Base-by-base conservation (phyloP, 768 basidiomycete species). In the Terana coerulea region DNA sequence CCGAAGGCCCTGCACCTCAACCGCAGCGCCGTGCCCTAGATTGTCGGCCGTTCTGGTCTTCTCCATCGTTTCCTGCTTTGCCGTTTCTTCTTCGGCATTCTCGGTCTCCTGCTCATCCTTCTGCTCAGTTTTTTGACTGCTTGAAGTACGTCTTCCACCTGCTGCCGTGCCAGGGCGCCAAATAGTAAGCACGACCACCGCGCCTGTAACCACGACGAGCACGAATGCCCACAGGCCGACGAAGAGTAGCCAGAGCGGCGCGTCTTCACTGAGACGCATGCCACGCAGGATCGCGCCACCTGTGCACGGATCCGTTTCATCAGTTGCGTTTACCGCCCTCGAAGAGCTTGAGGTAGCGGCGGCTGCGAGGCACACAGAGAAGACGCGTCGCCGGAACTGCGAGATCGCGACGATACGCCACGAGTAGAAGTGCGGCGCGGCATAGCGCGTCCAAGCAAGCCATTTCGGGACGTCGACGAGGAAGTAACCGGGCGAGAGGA, bases 241-340 rank as follows among this genome's bases (percentile, higher is more conserved):
- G 19, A 63, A 55, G 35, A 55, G 55, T 3, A 56, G 60, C 49
- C 59, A 59, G 34, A 64, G 54, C 5, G 67, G 63, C 1, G 59
- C 59, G 22, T 40, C 41, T 29, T 56, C 51, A 17, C 55, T 49
- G 47, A 77, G 66, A 3, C 58, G 54, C 11, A 77, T 56, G 2
- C 69, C 65, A 12, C 56, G 53, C 5, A 77, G 53, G 9, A 75
- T 71, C 46, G 69, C 68, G 45, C 69, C 62, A 2, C 75, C 75
- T 8, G 9, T 14, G 46, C 46, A 47, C 19, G 31, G 46, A n/a
- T n/a, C n/a, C n/a, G n/a, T n/a, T n/a, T n/a, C n/a, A n/a, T n/a
- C n/a, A n/a, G n/a, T n/a, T n/a, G n/a, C n/a, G n/a, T n/a, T n/a
- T n/a, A n/a, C n/a, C n/a, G n/a, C n/a, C n/a, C n/a, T n/a, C n/a